Conservation (phyloP, 164 flowering plant species). For the Tetracentron sinense region DNA sequence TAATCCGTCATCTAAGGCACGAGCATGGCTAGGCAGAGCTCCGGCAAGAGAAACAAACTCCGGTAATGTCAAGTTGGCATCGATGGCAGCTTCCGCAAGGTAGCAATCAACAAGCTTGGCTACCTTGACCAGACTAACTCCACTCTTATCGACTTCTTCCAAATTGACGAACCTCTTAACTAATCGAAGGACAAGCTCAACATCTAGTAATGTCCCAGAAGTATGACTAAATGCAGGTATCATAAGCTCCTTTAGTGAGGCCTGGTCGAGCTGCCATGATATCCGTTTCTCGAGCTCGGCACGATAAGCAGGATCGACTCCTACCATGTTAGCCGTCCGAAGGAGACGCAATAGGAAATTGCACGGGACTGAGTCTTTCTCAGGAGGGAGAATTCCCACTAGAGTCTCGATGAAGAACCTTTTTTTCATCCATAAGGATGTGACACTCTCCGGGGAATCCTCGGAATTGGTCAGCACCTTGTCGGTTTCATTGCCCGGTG, state of each 20-base stretch:
- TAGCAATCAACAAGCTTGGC: constrained; percentile 75
- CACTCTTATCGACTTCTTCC: constrained; percentile 44
- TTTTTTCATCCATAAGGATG: constrained; percentile 67
- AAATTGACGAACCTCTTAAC: constrained; percentile 49
- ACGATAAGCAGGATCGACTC: constrained; percentile 40
- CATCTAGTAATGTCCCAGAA: constrained; percentile 61
- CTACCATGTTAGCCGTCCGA: constrained; percentile 64
- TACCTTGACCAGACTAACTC: constrained; percentile 65
- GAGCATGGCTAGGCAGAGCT: constrained; percentile 71
- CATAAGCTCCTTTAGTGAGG: constrained; percentile 69
- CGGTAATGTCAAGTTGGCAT: constrained; percentile 40
- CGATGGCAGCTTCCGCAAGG: constrained; percentile 78
- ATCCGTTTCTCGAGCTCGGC: constrained; percentile 67
- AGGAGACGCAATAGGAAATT: constrained; percentile 73
- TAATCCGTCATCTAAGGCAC: constrained; percentile 62
- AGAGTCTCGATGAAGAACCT: constrained; percentile 72
- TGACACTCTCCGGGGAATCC: constrained; percentile 41
- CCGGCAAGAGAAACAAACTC: constrained; percentile 60
- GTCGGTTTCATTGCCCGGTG: constrained; percentile 23
- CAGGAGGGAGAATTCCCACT: constrained; percentile 72
- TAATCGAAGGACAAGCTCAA: constrained; percentile 55
- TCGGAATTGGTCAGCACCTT: constrained; percentile 4
- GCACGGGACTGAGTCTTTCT: constrained; percentile 67
- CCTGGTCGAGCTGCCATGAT: constrained; percentile 75
- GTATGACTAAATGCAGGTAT: constrained; percentile 79